These are phyloP conservation scores for Leucosporidium scottii DNA, from an alignment of 768 basidiomycete genomes.

Conservation along the genomic window DNA sequence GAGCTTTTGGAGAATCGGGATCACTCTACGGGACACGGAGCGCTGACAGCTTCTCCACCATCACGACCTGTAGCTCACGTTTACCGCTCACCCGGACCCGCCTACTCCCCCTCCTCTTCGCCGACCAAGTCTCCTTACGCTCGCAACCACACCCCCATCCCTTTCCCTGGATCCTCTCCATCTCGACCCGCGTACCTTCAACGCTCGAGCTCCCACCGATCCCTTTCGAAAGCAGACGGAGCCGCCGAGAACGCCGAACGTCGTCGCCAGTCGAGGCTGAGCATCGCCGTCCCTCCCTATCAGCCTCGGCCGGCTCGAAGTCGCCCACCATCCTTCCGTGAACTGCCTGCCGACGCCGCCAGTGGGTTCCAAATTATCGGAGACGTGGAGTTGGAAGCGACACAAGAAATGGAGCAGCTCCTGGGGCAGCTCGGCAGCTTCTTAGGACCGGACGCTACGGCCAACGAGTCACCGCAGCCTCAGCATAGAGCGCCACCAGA, in stretches of 20 bases:
- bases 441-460: background rate
- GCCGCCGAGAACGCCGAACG: no score
- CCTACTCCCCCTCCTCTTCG: no score
- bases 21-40: background rate
- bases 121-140: no score
- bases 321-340: no score
- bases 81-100: no score
- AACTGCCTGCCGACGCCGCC: no score
- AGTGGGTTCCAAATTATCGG: no score
- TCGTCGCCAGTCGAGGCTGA: background rate
- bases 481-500: background rate
- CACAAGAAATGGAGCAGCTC: constrained; percentile 2
- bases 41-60: background rate
- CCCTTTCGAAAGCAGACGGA: no score
- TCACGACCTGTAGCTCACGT: background rate
- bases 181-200: no score
- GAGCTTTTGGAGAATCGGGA: background rate
- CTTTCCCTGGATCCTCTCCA: no score
- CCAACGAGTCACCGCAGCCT: background rate
- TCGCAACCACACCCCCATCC: no score
- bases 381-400: background rate
- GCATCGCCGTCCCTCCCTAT: background rate
- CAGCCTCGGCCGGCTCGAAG: background rate
- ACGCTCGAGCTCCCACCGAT: no score
- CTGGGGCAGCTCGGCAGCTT: background rate